These are phyloP conservation scores for Didymella glomerata DNA, from an alignment of 2,329 filamentous ascomycete species.

Conservation along the genomic window DNA sequence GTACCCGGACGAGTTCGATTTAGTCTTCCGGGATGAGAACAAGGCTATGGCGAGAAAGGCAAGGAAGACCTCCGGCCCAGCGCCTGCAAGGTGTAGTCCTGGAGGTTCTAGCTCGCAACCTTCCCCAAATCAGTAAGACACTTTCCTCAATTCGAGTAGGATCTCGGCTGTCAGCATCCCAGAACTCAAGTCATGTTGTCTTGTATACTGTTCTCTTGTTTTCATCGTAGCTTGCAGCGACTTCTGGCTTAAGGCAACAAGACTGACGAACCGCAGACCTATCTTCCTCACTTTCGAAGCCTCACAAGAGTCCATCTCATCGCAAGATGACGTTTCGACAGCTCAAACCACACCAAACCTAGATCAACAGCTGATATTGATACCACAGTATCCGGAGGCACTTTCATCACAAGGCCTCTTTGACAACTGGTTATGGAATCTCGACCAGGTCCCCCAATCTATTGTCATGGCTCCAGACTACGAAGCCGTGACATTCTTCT, in stretches of 20 bases:
- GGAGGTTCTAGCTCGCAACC: slow-evolving; percentile 37
- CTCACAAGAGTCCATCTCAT: neutral
- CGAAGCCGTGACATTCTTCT: slow-evolving; percentile 54
- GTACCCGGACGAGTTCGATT: slow-evolving; percentile 71
- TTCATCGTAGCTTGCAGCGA: neutral
- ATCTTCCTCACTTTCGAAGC: slow-evolving; percentile 12
- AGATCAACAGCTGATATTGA: slow-evolving; percentile 32
- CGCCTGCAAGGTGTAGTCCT: slow-evolving; percentile 27
- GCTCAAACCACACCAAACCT: slow-evolving; percentile 9
- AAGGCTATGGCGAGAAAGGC: slow-evolving; percentile 71
- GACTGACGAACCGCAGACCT: slow-evolving; percentile 9
- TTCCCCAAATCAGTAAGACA: slow-evolving; percentile 43
- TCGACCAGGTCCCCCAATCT: slow-evolving; percentile 38
- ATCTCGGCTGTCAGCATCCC: neutral
- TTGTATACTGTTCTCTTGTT: neutral
- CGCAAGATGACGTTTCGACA: slow-evolving; percentile 4
- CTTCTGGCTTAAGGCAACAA: neutral
- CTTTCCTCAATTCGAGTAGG: neutral
- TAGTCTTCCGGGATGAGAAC: slow-evolving; percentile 77
- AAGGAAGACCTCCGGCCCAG: slow-evolving; percentile 53
- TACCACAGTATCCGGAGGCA: slow-evolving; percentile 27
- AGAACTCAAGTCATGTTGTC: neutral
- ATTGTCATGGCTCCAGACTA: slow-evolving; percentile 46
- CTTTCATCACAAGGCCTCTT: slow-evolving; percentile 29
- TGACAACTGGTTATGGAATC: slow-evolving; percentile 44